Evolutionary conservation across 305 asterid species (phyloP).

Genomic region (Solanum aculeatissimum): DNA sequence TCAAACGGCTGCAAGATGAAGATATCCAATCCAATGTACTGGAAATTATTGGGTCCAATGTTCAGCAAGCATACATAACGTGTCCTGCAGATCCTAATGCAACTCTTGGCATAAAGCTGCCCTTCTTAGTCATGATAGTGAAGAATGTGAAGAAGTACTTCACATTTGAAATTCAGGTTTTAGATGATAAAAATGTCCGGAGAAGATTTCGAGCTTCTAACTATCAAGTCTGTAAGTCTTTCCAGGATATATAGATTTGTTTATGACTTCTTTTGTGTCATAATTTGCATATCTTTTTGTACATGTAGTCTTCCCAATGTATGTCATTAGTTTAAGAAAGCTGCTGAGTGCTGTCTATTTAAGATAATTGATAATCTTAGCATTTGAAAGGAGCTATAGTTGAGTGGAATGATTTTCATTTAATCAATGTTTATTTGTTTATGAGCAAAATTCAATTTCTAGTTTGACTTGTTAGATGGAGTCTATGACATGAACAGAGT

Average conservation of each 20-base stretch:
- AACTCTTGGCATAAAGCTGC: conserved; percentile 92
- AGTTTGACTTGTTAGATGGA: neutral
- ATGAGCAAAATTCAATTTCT: neutral
- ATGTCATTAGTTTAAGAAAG: neutral
- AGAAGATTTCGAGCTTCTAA: conserved; percentile 95
- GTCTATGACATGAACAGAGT: neutral
- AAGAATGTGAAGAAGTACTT: conserved; percentile 85
- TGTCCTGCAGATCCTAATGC: conserved; percentile 97
- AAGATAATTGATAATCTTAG: neutral
- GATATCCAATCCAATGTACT: conserved; percentile 91
- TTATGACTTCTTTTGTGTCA: neutral
- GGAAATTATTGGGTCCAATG: conserved; percentile 71
- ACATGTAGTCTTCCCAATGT: neutral
- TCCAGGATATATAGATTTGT: conserved; percentile 5
- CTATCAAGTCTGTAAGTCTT: conserved; percentile 93
- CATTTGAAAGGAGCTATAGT: neutral
- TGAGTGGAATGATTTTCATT: neutral
- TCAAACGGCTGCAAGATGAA: conserved; percentile 84
- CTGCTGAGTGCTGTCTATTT: neutral
- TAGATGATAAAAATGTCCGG: conserved; percentile 97
- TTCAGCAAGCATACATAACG: conserved; percentile 76
- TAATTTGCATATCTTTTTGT: neutral
- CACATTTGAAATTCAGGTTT: conserved; percentile 93
- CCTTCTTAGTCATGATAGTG: conserved; percentile 82
- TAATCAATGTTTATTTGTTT: neutral